A percentile compares a stretch with the other conserved stretches of the same genome.
Evolutionary conservation across 2,329 filamentous ascomycete species (phyloP).

Genomic region (Fusarium sterilihyphosum): DNA sequence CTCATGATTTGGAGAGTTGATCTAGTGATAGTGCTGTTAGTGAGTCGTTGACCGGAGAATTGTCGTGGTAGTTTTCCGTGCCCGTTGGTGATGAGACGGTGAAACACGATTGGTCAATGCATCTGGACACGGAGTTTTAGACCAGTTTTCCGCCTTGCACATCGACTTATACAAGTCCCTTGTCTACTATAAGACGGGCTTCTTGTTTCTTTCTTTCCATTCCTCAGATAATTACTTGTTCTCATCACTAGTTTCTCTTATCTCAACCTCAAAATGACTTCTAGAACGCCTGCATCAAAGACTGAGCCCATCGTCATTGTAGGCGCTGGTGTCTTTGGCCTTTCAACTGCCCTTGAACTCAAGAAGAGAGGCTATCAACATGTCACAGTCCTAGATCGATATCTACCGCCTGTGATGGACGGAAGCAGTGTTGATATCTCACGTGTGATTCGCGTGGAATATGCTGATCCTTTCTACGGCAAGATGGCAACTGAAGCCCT

Average conservation of each 20-base stretch:
- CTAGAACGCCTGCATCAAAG: constrained; percentile 32
- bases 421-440: constrained; percentile 55
- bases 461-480: constrained; percentile 71
- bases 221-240: neutral
- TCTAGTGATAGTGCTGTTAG: neutral
- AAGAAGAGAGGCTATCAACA: constrained; percentile 54
- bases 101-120: constrained; percentile 30
- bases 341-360: constrained; percentile 61
- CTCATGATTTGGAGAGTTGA: neutral
- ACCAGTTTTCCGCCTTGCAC: constrained; percentile 6
- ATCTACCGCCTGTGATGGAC: constrained; percentile 49
- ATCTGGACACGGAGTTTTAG: constrained; percentile 14
- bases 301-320: constrained; percentile 49
- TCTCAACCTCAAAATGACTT: constrained; percentile 15
- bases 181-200: neutral
- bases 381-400: constrained; percentile 58
- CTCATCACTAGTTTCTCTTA: no score
- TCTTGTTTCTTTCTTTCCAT: neutral
- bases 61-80: constrained; percentile 19
- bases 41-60: neutral
- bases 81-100: constrained; percentile 4
- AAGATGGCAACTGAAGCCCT: constrained; percentile 59
- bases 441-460: constrained; percentile 62
- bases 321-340: constrained; percentile 61
- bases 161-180: constrained; percentile 1